Evolutionary conservation across 176 grass and related monocot genomes (phyloP).

Genomic region (Zizania latifolia): DNA sequence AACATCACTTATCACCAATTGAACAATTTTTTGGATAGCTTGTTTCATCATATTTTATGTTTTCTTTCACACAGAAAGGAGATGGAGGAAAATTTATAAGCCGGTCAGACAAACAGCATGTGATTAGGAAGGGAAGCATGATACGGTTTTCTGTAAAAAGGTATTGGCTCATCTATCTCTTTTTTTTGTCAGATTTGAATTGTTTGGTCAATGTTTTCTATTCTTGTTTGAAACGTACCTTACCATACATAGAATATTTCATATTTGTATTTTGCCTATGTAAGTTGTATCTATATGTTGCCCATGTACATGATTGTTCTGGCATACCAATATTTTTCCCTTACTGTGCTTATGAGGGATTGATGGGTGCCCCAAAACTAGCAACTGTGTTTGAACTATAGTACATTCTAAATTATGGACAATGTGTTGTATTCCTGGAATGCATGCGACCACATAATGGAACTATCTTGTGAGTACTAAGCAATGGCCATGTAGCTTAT

Average conservation of each 20-base stretch:
- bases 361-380: not conserved
- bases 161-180: conserved; percentile 37
- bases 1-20: conserved; percentile 9
- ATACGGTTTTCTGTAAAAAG: conserved; percentile 85
- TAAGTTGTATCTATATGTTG: conserved; percentile 10
- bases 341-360: not conserved
- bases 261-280: not conserved
- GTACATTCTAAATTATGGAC: not conserved
- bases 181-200: conserved; percentile 13
- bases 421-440: not conserved
- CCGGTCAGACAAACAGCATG: conserved; percentile 43
- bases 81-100: conserved; percentile 55
- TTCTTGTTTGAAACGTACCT: not conserved
- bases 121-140: conserved; percentile 69
- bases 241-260: conserved; percentile 5
- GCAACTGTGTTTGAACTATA: not conserved
- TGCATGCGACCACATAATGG: not conserved
- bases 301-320: not conserved
- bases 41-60: not conserved
- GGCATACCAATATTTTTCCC: not conserved
- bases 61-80: conserved; percentile 43
- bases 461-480: not conserved
- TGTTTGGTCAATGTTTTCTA: not conserved
- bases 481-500: not conserved
- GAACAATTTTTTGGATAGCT: not conserved